Base-by-base conservation (phyloP, 331 rosid genomes). In the Malus hybrid region DNA sequence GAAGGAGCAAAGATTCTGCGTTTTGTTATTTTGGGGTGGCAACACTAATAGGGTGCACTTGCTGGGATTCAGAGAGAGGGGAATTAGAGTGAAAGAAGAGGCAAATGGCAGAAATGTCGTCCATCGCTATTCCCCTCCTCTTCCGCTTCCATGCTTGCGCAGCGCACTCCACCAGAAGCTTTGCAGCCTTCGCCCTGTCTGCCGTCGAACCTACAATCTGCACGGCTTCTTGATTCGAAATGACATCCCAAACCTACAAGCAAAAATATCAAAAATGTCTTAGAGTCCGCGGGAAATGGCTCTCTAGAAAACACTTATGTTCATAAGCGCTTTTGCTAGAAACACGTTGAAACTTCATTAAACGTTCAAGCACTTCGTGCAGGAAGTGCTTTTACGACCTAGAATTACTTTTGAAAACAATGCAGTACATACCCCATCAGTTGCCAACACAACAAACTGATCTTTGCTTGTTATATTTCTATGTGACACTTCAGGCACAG, bases 61-160 rank as follows among this genome's bases (percentile, higher is more conserved):
- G 84, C 18, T 73, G 75, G 34, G 81, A 70, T 20, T 67, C 81
- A 44, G 86, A 46, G 29, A 73, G 77, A 59, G 84, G 65, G 44
- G 85, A 75, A 73, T 10, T 6, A 19, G 91, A 61, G 71, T 88
- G 96, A 62, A 95, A 85, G 84, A 95, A 95, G 86, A 95, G 97
- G 81, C 98, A 92, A 65, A 95, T 88, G 6, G 97, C 98, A 28
- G 99, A 95, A 73, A 95, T 92, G 74, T 95, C 99, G 82, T 92
- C 99, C 79, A 75, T 80, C 14, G 99, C 98, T 72, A 90, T 86
- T 61, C 89, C 91, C 65, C 80, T 71, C 81, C 99, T 88, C 88
- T 90, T 95, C 59, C 90, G 92, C 82, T 88, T 90, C 99, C 99
- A 95, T 22, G 92, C 93, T 20, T 16, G 84, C 28, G 22, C 86